Base-by-base conservation (phyloP, 2,329 filamentous ascomycete genomes). In the Thielaviopsis euricoi region DNA sequence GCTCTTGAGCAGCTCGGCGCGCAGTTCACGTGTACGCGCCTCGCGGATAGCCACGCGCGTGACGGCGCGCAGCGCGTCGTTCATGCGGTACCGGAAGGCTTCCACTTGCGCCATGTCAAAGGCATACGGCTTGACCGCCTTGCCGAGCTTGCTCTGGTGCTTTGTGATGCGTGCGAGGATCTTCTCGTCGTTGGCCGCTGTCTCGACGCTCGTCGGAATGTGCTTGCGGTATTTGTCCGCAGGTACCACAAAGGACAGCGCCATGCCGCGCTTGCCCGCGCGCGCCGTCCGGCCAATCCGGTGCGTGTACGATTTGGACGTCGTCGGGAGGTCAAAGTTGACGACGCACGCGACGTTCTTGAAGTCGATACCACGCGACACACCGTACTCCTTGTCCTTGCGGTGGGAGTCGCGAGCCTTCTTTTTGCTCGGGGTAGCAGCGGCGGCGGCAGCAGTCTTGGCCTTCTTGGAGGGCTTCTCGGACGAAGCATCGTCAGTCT, bases 301-400 rank as follows among this genome's bases (percentile, higher is more conserved):
- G 71, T 98, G 93, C n/a, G 87, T 94, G 70, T 98, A 98, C 9
- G 89, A 95, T 68, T 89, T 94, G 43, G 89, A 85, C 9, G 84
- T 86, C 17, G 83, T 81, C 0, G 93, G 93, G 17, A 98, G 83
- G 70, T 98, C 93, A 69, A 98, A 98, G 73, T 98, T 98, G 68
- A 98, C 82, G 23, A 98, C 90, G 62, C 87, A 89, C 2, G 89
- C 83, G 57, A 98, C 90, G 66, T 96, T 91, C 66, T 93, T 85
- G 74, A 98, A 98, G 71, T 98, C 93, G 64, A 98, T 94, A 59
- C 91, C 93, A 65, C 93, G 82, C 12, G 90, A 91, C n/a, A 98
- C 85, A 19, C 93, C 90, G 66, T 93, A 98, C 66, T 98, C 93
- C 62, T 87, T 85, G 65, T 94, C 87, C 29, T 74, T 76, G 64